Evolutionary conservation across 352 stramenopile species (phyloP).

Genomic region (Globisporangium lucens): DNA sequence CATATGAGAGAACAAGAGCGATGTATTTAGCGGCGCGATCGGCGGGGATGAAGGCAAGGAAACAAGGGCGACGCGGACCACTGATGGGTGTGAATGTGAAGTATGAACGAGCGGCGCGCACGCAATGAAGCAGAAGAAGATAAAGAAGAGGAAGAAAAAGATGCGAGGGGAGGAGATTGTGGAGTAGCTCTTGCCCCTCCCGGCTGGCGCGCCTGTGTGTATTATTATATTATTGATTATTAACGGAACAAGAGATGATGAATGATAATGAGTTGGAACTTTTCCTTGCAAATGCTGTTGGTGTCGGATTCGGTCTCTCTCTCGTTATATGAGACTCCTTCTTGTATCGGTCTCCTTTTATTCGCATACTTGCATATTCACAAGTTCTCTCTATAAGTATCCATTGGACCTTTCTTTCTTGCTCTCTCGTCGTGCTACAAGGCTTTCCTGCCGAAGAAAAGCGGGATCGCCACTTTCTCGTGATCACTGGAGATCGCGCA

Average conservation of each 20-base stretch:
- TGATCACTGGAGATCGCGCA: constrained; percentile 22
- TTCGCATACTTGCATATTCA: background rate
- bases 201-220: constrained; percentile 1
- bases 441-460: constrained; percentile 20
- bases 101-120: constrained; percentile 3
- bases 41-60: background rate
- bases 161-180: background rate
- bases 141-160: background rate
- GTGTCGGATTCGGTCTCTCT: background rate
- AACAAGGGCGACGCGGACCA: background rate
- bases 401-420: background rate
- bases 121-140: constrained; percentile 2
- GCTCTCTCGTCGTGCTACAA: background rate
- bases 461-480: constrained; percentile 20
- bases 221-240: constrained; percentile 21
- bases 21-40: constrained; percentile 17
- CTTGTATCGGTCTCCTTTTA: background rate
- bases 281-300: constrained; percentile 9
- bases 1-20: constrained; percentile 9
- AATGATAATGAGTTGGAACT: constrained; percentile 2
- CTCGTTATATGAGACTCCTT: background rate
- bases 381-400: no score
- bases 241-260: constrained; percentile 10
- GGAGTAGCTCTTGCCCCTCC: background rate
- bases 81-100: constrained; percentile 5